Evolutionary conservation across 352 stramenopile genomes (phyloP).

Genomic region (Thraustochytrium striatum): DNA sequence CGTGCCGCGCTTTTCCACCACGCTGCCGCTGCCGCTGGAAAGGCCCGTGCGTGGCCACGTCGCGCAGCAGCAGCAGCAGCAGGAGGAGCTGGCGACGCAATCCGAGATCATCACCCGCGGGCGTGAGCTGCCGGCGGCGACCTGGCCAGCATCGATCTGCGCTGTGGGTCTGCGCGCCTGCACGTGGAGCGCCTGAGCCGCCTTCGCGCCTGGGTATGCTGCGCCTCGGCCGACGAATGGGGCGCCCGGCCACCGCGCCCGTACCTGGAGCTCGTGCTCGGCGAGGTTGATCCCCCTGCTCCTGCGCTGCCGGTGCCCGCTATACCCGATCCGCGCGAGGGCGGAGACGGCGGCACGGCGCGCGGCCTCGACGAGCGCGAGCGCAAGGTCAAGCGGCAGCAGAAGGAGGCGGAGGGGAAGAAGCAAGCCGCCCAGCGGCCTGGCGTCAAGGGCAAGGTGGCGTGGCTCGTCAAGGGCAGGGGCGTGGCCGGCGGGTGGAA

Average conservation of each 20-base stretch:
- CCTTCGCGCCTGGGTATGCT: background rate
- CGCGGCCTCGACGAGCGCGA: too few species aligned
- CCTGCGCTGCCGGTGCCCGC: too few species aligned
- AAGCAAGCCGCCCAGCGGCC: background rate
- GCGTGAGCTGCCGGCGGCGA: background rate
- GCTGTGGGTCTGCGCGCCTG: background rate
- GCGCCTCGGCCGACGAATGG: too few species aligned
- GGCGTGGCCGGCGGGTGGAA: background rate
- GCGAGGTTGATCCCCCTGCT: too few species aligned
- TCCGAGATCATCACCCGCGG: background rate
- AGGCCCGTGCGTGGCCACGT: background rate
- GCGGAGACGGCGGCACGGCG: too few species aligned
- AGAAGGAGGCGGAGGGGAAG: too few species aligned
- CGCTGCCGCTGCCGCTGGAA: background rate
- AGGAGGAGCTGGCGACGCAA: too few species aligned
- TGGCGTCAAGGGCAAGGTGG: background rate
- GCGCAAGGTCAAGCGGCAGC: too few species aligned
- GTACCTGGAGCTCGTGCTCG: too few species aligned
- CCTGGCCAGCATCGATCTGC: background rate
- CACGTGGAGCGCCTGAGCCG: background rate
- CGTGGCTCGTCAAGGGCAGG: background rate
- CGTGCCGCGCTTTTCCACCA: slow-evolving; percentile 6
- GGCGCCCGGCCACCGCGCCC: too few species aligned
- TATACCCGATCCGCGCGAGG: too few species aligned
- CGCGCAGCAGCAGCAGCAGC: background rate